Evolutionary conservation across 1,284 basidiomycete genomes (phyloP).

Genomic region (Rhodofomes roseus): DNA sequence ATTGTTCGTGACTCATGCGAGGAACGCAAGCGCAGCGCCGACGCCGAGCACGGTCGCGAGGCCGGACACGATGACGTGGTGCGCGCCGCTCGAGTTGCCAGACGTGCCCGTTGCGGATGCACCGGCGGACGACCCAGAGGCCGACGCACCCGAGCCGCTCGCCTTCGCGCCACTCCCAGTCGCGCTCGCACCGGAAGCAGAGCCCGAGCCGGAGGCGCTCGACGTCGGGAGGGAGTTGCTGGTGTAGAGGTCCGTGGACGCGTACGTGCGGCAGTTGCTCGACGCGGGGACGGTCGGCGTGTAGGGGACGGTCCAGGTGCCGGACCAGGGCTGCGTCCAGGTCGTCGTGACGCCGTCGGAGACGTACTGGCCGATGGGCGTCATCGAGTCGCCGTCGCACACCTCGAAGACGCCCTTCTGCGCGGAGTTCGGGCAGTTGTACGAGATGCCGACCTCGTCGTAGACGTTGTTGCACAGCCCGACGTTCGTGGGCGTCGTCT

Average conservation of each 20-base stretch:
- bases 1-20: background rate
- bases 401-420: constrained; percentile 36
- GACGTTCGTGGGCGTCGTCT: constrained; percentile 32
- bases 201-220: background rate
- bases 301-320: constrained; percentile 59
- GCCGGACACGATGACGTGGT: background rate
- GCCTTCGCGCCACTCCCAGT: background rate
- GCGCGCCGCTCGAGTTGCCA: background rate
- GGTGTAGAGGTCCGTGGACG: constrained; percentile 50
- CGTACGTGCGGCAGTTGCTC: constrained; percentile 58
- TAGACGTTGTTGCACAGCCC: constrained; percentile 43
- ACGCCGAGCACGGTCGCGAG: constrained; percentile 1
- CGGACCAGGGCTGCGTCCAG: constrained; percentile 51
- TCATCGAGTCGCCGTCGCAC: constrained; percentile 59
- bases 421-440: constrained; percentile 45
- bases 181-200: background rate
- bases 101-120: background rate
- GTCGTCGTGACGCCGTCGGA: constrained; percentile 39
- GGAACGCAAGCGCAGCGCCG: background rate
- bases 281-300: constrained; percentile 52
- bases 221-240: constrained; percentile 31
- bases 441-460: constrained; percentile 47
- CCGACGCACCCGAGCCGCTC: background rate
- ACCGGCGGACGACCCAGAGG: background rate
- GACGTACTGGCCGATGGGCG: constrained; percentile 53